These are phyloP conservation scores for Parmales sp. DNA, from an alignment of 108 stramenopile species.

Conservation along the genomic window DNA sequence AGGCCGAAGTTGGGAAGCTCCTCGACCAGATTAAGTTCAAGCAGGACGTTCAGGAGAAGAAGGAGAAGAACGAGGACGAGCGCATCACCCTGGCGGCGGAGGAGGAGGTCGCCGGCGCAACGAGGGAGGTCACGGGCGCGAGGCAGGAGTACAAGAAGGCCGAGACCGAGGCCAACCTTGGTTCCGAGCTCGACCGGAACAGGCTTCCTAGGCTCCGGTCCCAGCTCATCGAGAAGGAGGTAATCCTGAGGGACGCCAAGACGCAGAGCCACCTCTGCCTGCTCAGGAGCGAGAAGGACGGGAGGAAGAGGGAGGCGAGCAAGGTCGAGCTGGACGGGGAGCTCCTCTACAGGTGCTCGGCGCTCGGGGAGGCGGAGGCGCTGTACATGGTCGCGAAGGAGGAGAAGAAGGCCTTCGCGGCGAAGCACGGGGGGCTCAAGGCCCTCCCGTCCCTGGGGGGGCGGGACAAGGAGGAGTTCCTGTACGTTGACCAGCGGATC, in stretches of 20 bases:
- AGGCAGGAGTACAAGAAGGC: not conserved
- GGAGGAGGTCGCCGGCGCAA: not conserved
- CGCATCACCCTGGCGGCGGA: not conserved
- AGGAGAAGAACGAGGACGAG: not conserved
- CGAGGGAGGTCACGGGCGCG: not conserved
- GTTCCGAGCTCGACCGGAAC: not conserved
- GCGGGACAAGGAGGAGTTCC: not conserved
- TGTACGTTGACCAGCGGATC: slow-evolving; percentile 2
- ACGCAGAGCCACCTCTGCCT: not conserved
- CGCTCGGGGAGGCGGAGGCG: slow-evolving; percentile 6
- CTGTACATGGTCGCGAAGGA: not conserved
- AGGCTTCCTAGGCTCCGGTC: slow-evolving; percentile 1
- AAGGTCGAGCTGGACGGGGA: not conserved
- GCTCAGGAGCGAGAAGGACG: not conserved
- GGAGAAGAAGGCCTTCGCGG: not conserved
- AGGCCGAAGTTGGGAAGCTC: not conserved
- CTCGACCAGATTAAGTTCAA: not conserved
- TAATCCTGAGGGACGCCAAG: not conserved
- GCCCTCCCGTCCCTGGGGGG: not conserved
- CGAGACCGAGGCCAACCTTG: slow-evolving; percentile 10
- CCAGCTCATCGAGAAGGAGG: not conserved
- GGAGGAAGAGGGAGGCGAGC: not conserved
- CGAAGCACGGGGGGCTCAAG: slow-evolving; percentile 1
- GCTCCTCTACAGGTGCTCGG: slow-evolving; percentile 3
- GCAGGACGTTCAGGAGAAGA: not conserved